Percentiles rank a stretch among this genome's conserved stretches.
Evolutionary conservation across 441 rosid species (phyloP).

Genomic region (Kokia cookei): DNA sequence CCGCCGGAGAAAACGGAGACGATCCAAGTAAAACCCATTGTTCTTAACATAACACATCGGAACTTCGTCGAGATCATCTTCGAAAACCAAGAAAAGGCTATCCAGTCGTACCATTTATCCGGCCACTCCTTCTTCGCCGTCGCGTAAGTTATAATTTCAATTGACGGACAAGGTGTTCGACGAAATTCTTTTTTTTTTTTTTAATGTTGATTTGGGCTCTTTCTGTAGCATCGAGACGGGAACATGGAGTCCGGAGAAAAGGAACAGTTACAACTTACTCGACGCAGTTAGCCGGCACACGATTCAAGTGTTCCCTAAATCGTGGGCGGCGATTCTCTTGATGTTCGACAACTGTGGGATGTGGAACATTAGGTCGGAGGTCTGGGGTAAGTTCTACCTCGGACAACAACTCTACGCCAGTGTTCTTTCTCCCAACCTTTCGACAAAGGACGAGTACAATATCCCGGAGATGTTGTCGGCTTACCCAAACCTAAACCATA

Average conservation of each 20-base stretch:
- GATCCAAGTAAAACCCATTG: background rate
- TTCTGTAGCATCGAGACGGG: constrained; percentile 52
- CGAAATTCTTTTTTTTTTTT: no score
- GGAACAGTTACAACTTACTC: constrained; percentile 58
- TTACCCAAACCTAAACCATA: constrained; percentile 50
- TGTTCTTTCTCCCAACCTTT: constrained; percentile 48
- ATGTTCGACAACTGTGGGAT: background rate
- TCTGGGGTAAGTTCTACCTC: background rate
- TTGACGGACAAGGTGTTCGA: no score
- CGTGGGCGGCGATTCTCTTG: background rate
- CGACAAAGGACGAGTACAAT: constrained; percentile 68
- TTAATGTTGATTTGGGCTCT: no score
- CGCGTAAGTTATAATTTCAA: constrained; percentile 28
- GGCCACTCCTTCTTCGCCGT: constrained; percentile 68
- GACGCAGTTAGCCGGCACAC: constrained; percentile 66
- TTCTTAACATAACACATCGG: background rate
- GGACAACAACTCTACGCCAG: constrained; percentile 34
- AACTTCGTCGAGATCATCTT: background rate
- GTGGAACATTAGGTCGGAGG: background rate
- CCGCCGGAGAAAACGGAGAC: constrained; percentile 18
- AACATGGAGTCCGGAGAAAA: constrained; percentile 60
- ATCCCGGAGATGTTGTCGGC: constrained; percentile 46
- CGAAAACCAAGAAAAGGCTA: background rate
- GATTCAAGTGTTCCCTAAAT: background rate
- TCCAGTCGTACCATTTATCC: background rate